phyloP scores from a whole-genome alignment of 345 rosid species.

The Dimocarpus longan region DNA sequence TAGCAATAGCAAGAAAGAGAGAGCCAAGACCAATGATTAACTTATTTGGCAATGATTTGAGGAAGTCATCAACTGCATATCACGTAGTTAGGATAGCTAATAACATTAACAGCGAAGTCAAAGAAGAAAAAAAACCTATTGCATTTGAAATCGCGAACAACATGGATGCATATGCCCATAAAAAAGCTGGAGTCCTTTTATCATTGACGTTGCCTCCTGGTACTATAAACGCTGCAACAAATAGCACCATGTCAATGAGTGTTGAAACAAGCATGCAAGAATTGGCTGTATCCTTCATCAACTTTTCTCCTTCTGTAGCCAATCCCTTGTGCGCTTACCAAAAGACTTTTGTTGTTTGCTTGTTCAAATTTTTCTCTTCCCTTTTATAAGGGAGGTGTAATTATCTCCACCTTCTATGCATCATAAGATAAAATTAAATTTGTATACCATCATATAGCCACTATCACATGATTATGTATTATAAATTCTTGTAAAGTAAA shows the following conservation, averaged over 20 bases:
- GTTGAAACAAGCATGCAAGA: constrained; percentile 23
- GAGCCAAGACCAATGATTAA: constrained; percentile 16
- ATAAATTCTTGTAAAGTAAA: too few species aligned
- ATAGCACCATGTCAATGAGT: constrained; percentile 17
- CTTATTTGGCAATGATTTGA: constrained; percentile 12
- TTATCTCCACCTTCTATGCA: constrained; percentile 22
- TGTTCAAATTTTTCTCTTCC: not conserved
- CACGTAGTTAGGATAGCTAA: constrained; percentile 24
- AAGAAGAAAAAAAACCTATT: constrained; percentile 22
- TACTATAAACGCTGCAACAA: constrained; percentile 28
- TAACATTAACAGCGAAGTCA: constrained; percentile 17
- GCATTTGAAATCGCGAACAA: constrained; percentile 21
- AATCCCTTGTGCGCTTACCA: constrained; percentile 9
- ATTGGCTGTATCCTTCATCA: not conserved
- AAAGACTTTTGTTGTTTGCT: constrained; percentile 18
- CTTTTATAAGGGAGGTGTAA: constrained; percentile 2
- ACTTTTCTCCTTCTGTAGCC: not conserved
- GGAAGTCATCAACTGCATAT: constrained; percentile 21
- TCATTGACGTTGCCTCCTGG: constrained; percentile 12
- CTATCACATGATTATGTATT: too few species aligned
- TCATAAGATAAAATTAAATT: not conserved
- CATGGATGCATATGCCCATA: constrained; percentile 5
- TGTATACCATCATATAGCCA: too few species aligned
- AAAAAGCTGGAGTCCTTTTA: not conserved
- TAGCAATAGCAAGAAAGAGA: constrained; percentile 18